A percentile compares a stretch with the other conserved stretches of the same genome.
Conservation (phyloP, 768 basidiomycete genomes). For the Wakefieldia striispora region DNA sequence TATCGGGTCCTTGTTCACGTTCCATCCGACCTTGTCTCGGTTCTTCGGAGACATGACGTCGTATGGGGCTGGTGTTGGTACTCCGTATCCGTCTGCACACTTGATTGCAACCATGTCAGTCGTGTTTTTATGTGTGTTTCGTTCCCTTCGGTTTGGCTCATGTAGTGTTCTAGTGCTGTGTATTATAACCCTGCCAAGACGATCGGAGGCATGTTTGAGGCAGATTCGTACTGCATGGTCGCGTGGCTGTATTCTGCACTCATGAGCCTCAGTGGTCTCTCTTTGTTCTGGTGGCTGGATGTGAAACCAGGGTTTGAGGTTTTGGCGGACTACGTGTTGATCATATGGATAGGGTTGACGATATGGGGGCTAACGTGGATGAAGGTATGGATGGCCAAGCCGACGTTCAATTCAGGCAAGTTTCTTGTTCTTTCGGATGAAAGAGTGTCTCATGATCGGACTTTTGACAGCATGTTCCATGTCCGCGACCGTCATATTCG, state of each 20-base stretch:
- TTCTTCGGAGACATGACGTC: slow-evolving; percentile 62
- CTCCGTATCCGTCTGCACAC: slow-evolving; percentile 80
- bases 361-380: slow-evolving; percentile 85
- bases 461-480: slow-evolving; percentile 68
- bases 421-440: not conserved
- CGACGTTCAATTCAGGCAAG: slow-evolving; percentile 84
- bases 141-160: slow-evolving; percentile 13
- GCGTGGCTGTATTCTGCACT: slow-evolving; percentile 69
- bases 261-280: slow-evolving; percentile 74
- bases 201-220: slow-evolving; percentile 89
- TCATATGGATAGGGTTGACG: slow-evolving; percentile 81
- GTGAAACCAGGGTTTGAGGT: slow-evolving; percentile 65
- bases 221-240: slow-evolving; percentile 74
- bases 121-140: not conserved
- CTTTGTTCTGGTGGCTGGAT: slow-evolving; percentile 79
- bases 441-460: not conserved
- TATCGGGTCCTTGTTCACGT: slow-evolving; percentile 90
- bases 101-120: slow-evolving; percentile 88
- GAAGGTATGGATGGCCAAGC: slow-evolving; percentile 88
- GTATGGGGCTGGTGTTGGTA: slow-evolving; percentile 41
- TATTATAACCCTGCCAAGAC: slow-evolving; percentile 96
- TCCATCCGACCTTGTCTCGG: slow-evolving; percentile 68
- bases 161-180: slow-evolving; percentile 50
- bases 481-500: slow-evolving; percentile 79
- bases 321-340: slow-evolving; percentile 69